A percentile compares a stretch with the other conserved stretches of the same genome.
Conservation (phyloP, 331 rosid genomes). For the Ulmus americana region DNA sequence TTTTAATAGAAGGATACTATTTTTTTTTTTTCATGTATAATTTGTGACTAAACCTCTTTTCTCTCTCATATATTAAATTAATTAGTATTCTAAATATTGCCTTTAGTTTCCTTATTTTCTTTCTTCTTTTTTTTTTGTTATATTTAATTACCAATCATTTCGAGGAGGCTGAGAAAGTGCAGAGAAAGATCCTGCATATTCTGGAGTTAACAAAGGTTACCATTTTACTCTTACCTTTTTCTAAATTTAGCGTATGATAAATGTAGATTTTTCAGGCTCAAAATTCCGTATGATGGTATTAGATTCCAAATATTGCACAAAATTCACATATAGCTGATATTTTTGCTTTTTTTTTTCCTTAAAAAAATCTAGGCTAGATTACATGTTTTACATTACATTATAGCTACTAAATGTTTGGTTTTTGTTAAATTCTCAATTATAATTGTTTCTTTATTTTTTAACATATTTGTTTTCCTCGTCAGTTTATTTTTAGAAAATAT, state of each 20-base stretch:
- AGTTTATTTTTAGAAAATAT: no score
- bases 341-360: not conserved
- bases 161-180: slow-evolving; percentile 66
- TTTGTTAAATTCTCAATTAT: no score
- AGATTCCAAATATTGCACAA: not conserved
- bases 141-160: slow-evolving; percentile 49
- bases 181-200: slow-evolving; percentile 67
- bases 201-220: slow-evolving; percentile 77
- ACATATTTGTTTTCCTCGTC: no score
- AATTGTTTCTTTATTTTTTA: no score
- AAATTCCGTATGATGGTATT: slow-evolving; percentile 2
- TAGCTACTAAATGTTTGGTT: no score
- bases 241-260: not conserved
- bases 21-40: not conserved
- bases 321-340: not conserved
- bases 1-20: not conserved
- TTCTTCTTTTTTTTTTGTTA: slow-evolving; percentile 30
- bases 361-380: not conserved
- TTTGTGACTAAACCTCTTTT: not conserved
- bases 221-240: slow-evolving; percentile 5
- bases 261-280: slow-evolving; percentile 10
- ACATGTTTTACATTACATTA: no score
- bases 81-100: not conserved
- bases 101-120: slow-evolving; percentile 6
- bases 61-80: not conserved